Evolutionary conservation across 2,329 filamentous ascomycete species (phyloP), one percentile per base, ranked within the genome.

Genomic region (Botrytis fragariae): DNA sequence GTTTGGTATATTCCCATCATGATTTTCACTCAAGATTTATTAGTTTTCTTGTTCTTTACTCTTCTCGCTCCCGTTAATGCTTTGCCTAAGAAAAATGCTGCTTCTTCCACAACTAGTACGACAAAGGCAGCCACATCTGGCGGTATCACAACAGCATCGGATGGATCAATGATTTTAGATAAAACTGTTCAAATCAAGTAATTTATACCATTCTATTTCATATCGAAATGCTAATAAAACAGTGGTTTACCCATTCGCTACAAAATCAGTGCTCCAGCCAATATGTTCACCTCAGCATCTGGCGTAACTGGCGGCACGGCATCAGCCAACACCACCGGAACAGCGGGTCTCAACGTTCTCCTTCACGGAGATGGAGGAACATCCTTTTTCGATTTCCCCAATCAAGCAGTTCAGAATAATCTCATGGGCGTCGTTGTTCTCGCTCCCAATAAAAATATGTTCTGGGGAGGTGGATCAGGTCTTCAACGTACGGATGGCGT

Each of bases 371-470:
- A 90, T 78, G 87, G 88, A 60, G 88, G 88, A 10, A 85, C 88
- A 77, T 87, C 86, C 20, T 77, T 94, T 91, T 79, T 98, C 94
- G n/a, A 98, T 86, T 63, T 98, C 88, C 74, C 87, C 89, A 81
- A 94, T 92, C 48, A 97, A 84, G 6, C 92, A 89, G 77, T 97
- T 91, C 14, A 97, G 85, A 59, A 93, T 86, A 76, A 92, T 88
- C 76, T 91, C 89, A 81, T 97, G 93, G 60, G 97, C 90, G 72
- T 95, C 89, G 51, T 93, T 82, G 77, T 95, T 89, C 0, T 89
- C 20, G 86, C 88, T 0, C 88, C 88, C 9, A 83, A 88, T 78
- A 79, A 82, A 71, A 85, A 87, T 74, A 84, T 87, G 48, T 88
- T 89, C 83, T 90, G 88, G 88, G 88, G 88, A 72, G 87, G 87